phyloP scores from a whole-genome alignment of 768 basidiomycete genomes.

The Boletus sp. region DNA sequence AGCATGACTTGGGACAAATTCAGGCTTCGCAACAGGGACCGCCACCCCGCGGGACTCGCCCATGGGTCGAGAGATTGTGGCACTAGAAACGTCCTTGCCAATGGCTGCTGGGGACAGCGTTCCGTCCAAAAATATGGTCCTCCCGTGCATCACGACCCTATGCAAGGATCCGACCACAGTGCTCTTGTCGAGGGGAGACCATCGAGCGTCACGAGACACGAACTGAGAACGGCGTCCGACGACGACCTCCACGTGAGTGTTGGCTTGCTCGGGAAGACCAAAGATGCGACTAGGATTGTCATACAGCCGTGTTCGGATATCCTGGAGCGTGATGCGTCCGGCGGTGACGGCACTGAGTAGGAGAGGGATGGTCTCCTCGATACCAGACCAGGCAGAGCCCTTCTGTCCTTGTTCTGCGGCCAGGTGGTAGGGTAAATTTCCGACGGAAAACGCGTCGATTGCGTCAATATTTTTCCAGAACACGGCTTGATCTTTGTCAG shows the following conservation, averaged over 20 bases:
- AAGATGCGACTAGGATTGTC: slow-evolving; percentile 95
- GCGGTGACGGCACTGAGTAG: slow-evolving; percentile 82
- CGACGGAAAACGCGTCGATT: slow-evolving; percentile 91
- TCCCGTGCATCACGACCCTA: slow-evolving; percentile 86
- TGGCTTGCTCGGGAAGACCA: slow-evolving; percentile 78
- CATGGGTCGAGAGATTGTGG: slow-evolving; percentile 45
- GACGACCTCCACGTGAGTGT: slow-evolving; percentile 92
- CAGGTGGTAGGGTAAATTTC: slow-evolving; percentile 76
- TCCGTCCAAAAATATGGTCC: slow-evolving; percentile 90
- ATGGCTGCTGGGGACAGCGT: slow-evolving; percentile 53
- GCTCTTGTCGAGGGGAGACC: slow-evolving; percentile 80
- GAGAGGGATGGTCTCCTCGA: slow-evolving; percentile 85
- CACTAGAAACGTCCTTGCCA: slow-evolving; percentile 73
- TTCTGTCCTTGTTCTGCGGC: slow-evolving; percentile 59
- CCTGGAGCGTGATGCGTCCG: slow-evolving; percentile 77
- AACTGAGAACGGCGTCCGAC: slow-evolving; percentile 72
- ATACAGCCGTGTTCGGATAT: slow-evolving; percentile 77
- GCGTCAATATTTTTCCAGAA: slow-evolving; percentile 83
- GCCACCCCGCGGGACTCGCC: slow-evolving; percentile 28
- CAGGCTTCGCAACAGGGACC: slow-evolving; percentile 23
- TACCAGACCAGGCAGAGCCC: slow-evolving; percentile 71
- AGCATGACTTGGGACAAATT: slow-evolving; percentile 31
- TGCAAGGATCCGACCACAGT: slow-evolving; percentile 75
- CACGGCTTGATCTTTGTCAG: slow-evolving; percentile 70
- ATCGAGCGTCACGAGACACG: slow-evolving; percentile 46